These are phyloP conservation scores for Rhynchospora breviuscula DNA, from an alignment of 176 grass and related monocot species.

Conservation along the genomic window DNA sequence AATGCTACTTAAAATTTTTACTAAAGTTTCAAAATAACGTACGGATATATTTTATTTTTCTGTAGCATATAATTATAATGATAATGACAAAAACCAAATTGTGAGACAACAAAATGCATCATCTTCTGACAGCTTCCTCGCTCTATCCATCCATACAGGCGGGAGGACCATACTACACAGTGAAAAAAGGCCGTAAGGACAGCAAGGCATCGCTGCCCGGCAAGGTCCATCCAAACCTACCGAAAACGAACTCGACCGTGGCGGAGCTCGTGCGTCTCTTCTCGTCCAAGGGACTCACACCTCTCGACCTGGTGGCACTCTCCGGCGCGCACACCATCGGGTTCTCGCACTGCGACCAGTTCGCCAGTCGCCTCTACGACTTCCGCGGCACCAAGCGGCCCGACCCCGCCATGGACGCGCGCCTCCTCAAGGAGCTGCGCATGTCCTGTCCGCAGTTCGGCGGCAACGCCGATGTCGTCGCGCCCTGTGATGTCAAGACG, in stretches of 20 bases:
- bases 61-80: too few relatives aligned
- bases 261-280: constrained; percentile 81
- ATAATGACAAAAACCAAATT: too few relatives aligned
- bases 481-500: constrained; percentile 62
- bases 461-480: constrained; percentile 50
- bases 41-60: too few relatives aligned
- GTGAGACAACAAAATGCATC: too few relatives aligned
- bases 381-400: constrained; percentile 38
- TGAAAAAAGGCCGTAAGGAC: constrained; percentile 89
- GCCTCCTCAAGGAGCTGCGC: constrained; percentile 64
- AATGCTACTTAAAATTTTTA: too few relatives aligned
- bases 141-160: too few relatives aligned
- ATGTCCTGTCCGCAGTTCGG: constrained; percentile 59
- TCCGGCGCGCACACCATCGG: constrained; percentile 66
- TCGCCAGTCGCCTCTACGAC: constrained; percentile 51
- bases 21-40: too few relatives aligned
- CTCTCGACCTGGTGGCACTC: constrained; percentile 26
- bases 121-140: too few relatives aligned
- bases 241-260: constrained; percentile 67
- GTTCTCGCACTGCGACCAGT: constrained; percentile 75
- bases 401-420: constrained; percentile 65
- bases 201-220: constrained; percentile 63
- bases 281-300: constrained; percentile 44
- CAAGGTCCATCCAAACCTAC: constrained; percentile 58
- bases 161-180: constrained; percentile 62